A percentile compares a stretch with the other conserved stretches of the same genome.
Conservation (phyloP, 805 yeast genomes). For the Kodamaea lidongshanica region DNA sequence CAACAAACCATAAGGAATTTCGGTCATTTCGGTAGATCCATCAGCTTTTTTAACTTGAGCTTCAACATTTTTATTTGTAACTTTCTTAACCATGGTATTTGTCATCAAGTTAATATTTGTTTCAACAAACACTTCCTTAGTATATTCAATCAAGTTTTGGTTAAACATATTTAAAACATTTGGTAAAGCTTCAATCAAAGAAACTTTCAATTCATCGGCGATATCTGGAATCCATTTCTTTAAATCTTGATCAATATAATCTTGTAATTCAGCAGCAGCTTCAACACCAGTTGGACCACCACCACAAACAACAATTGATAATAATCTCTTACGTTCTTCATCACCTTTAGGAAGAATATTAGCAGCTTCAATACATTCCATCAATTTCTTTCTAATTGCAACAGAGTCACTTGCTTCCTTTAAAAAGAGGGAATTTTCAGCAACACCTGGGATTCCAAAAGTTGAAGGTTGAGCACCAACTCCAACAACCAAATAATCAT, state of each 20-base stretch:
- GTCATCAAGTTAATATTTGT: slow-evolving; percentile 69
- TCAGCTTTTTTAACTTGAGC: slow-evolving; percentile 62
- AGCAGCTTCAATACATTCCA: slow-evolving; percentile 88
- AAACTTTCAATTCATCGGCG: slow-evolving; percentile 73
- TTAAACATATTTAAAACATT: slow-evolving; percentile 76
- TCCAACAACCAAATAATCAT: slow-evolving; percentile 84
- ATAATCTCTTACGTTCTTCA: slow-evolving; percentile 76
- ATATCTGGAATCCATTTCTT: slow-evolving; percentile 83
- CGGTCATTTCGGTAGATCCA: slow-evolving; percentile 54
- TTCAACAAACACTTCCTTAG: slow-evolving; percentile 65
- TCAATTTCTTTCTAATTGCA: slow-evolving; percentile 71
- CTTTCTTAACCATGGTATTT: slow-evolving; percentile 84
- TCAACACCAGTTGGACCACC: slow-evolving; percentile 99
- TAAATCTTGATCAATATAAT: slow-evolving; percentile 88
- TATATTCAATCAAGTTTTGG: slow-evolving; percentile 64
- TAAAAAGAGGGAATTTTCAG: slow-evolving; percentile 78
- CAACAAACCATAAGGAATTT: slow-evolving; percentile 83
- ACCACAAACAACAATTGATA: slow-evolving; percentile 89
- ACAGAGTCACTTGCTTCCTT: slow-evolving; percentile 88
- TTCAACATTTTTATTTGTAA: slow-evolving; percentile 61
- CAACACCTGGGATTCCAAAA: slow-evolving; percentile 91
- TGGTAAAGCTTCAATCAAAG: slow-evolving; percentile 87
- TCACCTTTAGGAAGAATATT: slow-evolving; percentile 67
- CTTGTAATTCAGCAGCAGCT: slow-evolving; percentile 94
- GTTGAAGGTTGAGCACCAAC: slow-evolving; percentile 96